Base-by-base conservation (phyloP, 768 basidiomycete species). In the Rhodosporidiobolus odoratus region DNA sequence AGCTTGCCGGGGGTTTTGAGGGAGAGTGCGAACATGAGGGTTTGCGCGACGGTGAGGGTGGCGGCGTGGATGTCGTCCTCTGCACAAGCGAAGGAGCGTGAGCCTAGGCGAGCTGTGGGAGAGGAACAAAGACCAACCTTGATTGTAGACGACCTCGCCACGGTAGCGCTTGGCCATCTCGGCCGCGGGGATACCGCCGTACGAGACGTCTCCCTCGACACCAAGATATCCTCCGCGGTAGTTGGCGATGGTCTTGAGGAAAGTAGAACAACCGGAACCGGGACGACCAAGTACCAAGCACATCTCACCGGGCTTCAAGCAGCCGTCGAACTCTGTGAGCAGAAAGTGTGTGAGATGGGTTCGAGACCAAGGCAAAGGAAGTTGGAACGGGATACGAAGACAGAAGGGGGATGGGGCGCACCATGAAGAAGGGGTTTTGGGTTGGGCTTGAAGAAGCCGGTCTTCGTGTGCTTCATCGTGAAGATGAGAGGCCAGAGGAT, bases 1-100 rank as follows among this genome's bases (percentile, higher is more conserved):
- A 65, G 68, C 27, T 78, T 78, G 53, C 81, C 81, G 8, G 84
- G 84, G 0, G 82, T 82, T 74, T 83, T 83, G 68, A 71, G 82
- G 79, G n/a, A 75, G 17, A 83, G 78, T 4, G 86, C 85, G 72
- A 86, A 86, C 23, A 79, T 81, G 37, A 96, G 82, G 0, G 90
- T 91, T 77, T 91, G 84, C 58, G 85, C 83, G 40, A 92, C 90
- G 9, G 89, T 90, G 35, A 95, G 83, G 16, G 88, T 89, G 13
- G 93, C 89, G 75, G 92, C 90, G 78, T 92, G 92, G 1, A 89
- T 82, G 77, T 96, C 92, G 77, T 93, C 91, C 81, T 69, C 91
- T 50, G 48, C 48, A 45, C 13, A n/a, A n/a, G 0, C 19, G 38
- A 23, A 54, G 23, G 23, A n/a, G 48, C 9, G 23, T 50, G 10